Conservation (phyloP, 192 early-diverging fungal species). For the Spizellomyces sp. region DNA sequence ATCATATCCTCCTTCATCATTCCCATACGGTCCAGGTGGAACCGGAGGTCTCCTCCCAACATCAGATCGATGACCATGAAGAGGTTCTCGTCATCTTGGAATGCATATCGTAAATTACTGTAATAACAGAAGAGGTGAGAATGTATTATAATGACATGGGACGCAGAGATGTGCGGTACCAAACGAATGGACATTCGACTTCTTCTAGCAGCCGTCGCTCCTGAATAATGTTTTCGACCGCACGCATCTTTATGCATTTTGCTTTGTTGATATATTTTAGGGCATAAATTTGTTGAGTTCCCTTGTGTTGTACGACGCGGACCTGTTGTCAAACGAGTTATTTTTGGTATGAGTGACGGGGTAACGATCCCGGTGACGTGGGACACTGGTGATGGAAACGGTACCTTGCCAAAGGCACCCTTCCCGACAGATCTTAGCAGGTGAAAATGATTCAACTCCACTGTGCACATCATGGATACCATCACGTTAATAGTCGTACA, state of each 20-base stretch:
- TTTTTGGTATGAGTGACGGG: conserved; percentile 4
- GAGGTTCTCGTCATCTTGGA: conserved; percentile 92
- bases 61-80: conserved; percentile 95
- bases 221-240: conserved; percentile 87
- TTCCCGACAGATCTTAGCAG: conserved; percentile 89
- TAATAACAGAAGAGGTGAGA: background rate
- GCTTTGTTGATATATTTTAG: conserved; percentile 97
- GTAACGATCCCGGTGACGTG: conserved; percentile 3
- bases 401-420: conserved; percentile 95
- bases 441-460: conserved; percentile 86
- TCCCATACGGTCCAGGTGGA: conserved; percentile 75
- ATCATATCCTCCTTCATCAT: conserved; percentile 77
- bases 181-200: conserved; percentile 79
- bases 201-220: conserved; percentile 87
- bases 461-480: conserved; percentile 37
- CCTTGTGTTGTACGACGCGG: conserved; percentile 88
- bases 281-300: conserved; percentile 78
- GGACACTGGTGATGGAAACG: background rate
- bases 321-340: conserved; percentile 54
- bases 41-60: conserved; percentile 93
- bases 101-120: conserved; percentile 88
- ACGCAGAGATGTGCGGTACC: conserved; percentile 14
- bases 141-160: background rate
- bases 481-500: background rate
- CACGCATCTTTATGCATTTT: conserved; percentile 84